Evolutionary conservation across 108 stramenopile species (phyloP).

Genomic region (Pseudonitzschia multiseries): DNA sequence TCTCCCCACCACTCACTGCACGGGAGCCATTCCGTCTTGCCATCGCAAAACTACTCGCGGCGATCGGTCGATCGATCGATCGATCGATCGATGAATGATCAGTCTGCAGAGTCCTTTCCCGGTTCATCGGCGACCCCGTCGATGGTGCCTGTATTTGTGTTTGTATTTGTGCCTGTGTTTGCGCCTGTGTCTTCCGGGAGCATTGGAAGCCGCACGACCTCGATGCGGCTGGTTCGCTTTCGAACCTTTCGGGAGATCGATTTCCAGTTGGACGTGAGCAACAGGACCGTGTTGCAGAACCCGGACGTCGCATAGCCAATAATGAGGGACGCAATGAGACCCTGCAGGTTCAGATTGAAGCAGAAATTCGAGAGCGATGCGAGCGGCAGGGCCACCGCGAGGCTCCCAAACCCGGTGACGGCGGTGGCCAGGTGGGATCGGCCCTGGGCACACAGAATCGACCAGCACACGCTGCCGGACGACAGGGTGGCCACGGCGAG

Average conservation of each 20-base stretch:
- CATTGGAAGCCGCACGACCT: background rate
- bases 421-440: constrained; percentile 6
- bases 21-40: too few relatives aligned
- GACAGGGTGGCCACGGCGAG: constrained; percentile 8
- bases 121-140: too few relatives aligned
- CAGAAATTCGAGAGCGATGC: constrained; percentile 5
- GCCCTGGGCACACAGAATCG: constrained; percentile 9
- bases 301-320: constrained; percentile 11
- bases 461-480: constrained; percentile 1
- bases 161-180: too few relatives aligned
- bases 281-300: constrained; percentile 1
- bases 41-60: too few relatives aligned
- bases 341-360: constrained; percentile 13
- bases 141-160: too few relatives aligned
- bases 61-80: too few relatives aligned
- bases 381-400: background rate
- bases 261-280: constrained; percentile 8
- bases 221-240: constrained; percentile 8
- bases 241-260: constrained; percentile 1
- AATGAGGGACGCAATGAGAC: background rate
- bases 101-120: too few relatives aligned
- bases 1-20: too few relatives aligned
- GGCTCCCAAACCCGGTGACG: constrained; percentile 7
- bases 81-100: too few relatives aligned
- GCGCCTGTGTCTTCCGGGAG: too few relatives aligned